Evolutionary conservation across 257 asterid species (phyloP).

Genomic region (Petunia axillaris): DNA sequence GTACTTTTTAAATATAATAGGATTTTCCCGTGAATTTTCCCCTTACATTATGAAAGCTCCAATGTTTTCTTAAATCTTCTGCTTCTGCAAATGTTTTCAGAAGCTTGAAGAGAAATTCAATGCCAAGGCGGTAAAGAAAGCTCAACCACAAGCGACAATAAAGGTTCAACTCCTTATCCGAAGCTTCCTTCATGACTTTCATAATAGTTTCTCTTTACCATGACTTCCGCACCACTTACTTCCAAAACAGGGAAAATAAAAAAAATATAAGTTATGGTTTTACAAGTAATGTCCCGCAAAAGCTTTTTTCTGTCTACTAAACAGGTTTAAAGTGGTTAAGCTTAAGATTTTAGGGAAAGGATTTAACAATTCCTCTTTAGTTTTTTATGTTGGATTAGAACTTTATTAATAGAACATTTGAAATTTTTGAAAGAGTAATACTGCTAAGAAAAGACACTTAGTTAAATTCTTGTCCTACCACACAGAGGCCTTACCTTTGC

Average conservation of each 20-base stretch:
- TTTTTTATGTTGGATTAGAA: neutral
- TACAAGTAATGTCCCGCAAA: neutral
- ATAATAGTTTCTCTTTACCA: neutral
- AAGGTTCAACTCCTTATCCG: constrained; percentile 50
- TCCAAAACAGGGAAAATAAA: neutral
- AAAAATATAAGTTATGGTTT: neutral
- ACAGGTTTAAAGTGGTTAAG: neutral
- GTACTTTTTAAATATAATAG: neutral
- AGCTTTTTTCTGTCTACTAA: neutral
- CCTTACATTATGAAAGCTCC: neutral
- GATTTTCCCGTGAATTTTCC: neutral
- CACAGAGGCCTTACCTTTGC: neutral
- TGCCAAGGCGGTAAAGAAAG: constrained; percentile 58
- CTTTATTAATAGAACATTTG: neutral
- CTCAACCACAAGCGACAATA: constrained; percentile 56
- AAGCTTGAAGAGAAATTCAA: constrained; percentile 90
- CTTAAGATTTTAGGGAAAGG: neutral
- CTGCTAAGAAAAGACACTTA: neutral
- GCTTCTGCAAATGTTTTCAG: constrained; percentile 42
- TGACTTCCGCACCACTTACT: neutral
- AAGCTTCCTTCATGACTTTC: neutral
- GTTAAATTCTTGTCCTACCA: neutral
- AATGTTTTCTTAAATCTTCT: neutral
- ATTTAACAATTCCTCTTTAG: neutral
- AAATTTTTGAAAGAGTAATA: neutral